Base-by-base conservation (phyloP, 106 monocot genomes). In the Acorus calamus region DNA sequence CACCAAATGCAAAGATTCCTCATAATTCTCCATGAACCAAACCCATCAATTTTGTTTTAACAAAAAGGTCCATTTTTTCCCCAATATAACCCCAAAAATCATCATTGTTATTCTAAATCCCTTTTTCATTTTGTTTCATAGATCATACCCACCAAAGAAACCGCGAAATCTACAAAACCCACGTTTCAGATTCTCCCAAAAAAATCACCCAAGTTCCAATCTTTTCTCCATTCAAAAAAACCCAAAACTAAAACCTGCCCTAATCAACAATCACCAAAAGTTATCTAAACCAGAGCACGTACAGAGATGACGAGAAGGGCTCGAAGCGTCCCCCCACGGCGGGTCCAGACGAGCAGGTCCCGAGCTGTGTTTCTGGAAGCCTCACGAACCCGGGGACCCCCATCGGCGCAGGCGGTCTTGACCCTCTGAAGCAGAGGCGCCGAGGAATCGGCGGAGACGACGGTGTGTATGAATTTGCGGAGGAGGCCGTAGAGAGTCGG, bases 261-360 rank as follows among this genome's bases (percentile, higher is more conserved):
- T 57, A 49, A 50, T 14, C 46, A 14, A 0, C 41, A 57, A 47
- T n/a, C 14, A 46, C 11, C 8, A 14, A 67, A 52, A 46, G 44
- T 13, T 3, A 47, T 14, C 10, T 6, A 13, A 1, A 57, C 43
- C 45, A 59, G 59, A 62, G 43, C 48, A 70, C 84, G 59, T 42
- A 94, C 94, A 63, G 89, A 89, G 64, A 84, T 76, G 62, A 84
- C 84, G 50, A 94, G 69, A 2, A 94, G 79, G 13, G 77, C 79
- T 14, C 94, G 83, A 46, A 90, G 69, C 8, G 86, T 46, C 48
- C 86, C 78, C 43, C 94, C 94, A 8, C 63, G 54, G 9, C 89
- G 79, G 44, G 80, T 77, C 94, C 89, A 94, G 45, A 49, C 50
- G 42, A 82, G 62, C 50, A 94, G 61, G 47, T 86, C 86, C 9